Base-by-base conservation (phyloP, 345 rosid species). In the Melaleuca alternifolia region DNA sequence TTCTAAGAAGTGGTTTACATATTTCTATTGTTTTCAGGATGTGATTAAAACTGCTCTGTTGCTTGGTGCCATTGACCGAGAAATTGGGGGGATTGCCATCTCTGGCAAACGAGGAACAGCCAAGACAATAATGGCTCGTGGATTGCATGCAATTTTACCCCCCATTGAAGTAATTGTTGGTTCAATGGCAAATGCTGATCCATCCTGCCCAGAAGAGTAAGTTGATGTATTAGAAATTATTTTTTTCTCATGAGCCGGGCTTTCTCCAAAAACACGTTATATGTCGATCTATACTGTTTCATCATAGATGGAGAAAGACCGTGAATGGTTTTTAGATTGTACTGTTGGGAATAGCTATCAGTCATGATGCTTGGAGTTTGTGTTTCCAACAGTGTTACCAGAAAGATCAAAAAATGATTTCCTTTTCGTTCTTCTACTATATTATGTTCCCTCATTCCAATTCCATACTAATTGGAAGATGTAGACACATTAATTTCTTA, bases 41-140 rank as follows among this genome's bases (percentile, higher is more conserved):
- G 98, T 98, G 23, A 94, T 95, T 86, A 97, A 97, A 91, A 97
- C 98, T 89, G 97, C 98, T 62, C 97, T 97, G 89, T 86, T 96
- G 88, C 97, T 97, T 88, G 99, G 99, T 3, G 99, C 99, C 53
- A 94, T 91, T 92, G 99, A 97, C 88, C 96, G 96, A 85, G 98
- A 94, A 84, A 92, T 97, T 85, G 98, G 99, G 87, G 99, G 99
- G 87, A 94, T 96, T 89, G 99, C 98, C 79, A 92, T 97, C 46
- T 94, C 95, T 82, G 99, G 98, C 84, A 95, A 89, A 86, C 93
- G 99, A 90, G 99, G 98, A 85, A 97, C 98, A 82, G 98, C 99
- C 84, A 97, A 96, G 91, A 96, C 99, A 23, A 90, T 97, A 54
- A 95, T 97, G 99, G 99, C 99, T 20, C 95, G 99, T 84, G 99